phyloP scores from a whole-genome alignment of 345 rosid genomes.

The Populus deltoides region DNA sequence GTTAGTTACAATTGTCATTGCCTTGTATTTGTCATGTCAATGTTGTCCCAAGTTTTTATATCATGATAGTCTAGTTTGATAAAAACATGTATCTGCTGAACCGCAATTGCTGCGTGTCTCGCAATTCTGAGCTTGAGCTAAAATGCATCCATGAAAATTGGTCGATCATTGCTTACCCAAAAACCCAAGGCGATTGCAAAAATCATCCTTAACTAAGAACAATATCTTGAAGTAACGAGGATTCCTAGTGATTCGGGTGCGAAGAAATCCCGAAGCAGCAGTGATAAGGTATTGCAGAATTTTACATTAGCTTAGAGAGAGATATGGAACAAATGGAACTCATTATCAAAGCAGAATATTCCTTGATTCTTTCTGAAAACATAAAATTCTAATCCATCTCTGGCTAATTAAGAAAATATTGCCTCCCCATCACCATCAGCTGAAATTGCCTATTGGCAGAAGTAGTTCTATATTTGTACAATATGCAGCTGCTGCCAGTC shows the following conservation, averaged over 20 bases:
- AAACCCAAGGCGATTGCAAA: neutral
- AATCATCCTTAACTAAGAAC: neutral
- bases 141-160: neutral
- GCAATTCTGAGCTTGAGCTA: neutral
- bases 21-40: neutral
- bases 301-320: neutral
- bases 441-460: neutral
- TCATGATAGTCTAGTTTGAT: neutral
- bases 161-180: neutral
- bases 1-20: neutral
- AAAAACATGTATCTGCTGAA: neutral
- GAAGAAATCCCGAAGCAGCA: neutral
- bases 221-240: neutral
- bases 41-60: neutral
- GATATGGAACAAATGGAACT: neutral
- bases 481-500: neutral
- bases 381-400: neutral
- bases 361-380: neutral
- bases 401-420: neutral
- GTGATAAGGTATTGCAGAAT: neutral
- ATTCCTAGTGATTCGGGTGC: neutral
- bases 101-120: neutral
- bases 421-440: neutral
- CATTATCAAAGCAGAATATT: neutral
- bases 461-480: neutral